These are phyloP conservation scores for Tuber melanosporum DNA, from an alignment of 495 filamentous ascomycete species.

Conservation along the genomic window DNA sequence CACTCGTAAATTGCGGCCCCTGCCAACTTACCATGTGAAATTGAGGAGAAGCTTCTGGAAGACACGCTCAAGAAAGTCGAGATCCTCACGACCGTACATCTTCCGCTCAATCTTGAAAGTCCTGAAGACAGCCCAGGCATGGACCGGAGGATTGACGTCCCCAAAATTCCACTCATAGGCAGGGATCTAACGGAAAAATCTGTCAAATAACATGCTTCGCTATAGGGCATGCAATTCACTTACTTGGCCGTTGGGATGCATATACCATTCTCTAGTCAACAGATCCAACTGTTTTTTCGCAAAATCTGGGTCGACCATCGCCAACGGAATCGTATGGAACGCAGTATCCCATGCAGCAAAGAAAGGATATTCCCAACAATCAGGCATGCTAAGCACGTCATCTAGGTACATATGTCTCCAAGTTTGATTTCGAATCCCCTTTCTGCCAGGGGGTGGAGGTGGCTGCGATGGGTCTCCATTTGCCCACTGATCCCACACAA, in stretches of 20 bases:
- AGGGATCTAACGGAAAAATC: slow-evolving; percentile 5
- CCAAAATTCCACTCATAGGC: slow-evolving; percentile 98
- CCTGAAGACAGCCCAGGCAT: slow-evolving; percentile 91
- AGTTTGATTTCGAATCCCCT: slow-evolving; percentile 72
- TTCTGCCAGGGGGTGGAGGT: slow-evolving; percentile 73
- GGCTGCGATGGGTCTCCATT: slow-evolving; percentile 68
- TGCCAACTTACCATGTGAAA: slow-evolving; percentile 97
- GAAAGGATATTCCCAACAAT: slow-evolving; percentile 98
- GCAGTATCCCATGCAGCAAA: slow-evolving; percentile 97
- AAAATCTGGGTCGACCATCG: slow-evolving; percentile 96
- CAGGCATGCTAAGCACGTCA: slow-evolving; percentile 93
- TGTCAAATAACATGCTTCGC: neutral
- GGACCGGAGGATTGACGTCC: slow-evolving; percentile 93
- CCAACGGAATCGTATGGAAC: slow-evolving; percentile 90
- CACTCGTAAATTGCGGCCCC: slow-evolving; percentile 48
- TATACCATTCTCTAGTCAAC: slow-evolving; percentile 96
- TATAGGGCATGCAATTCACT: slow-evolving; percentile 47
- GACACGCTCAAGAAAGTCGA: slow-evolving; percentile 91
- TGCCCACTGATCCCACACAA: slow-evolving; percentile 95
- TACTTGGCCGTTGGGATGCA: slow-evolving; percentile 95
- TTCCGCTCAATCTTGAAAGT: slow-evolving; percentile 98
- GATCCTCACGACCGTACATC: slow-evolving; percentile 86
- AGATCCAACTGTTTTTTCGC: slow-evolving; percentile 96
- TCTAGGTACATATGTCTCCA: slow-evolving; percentile 94
- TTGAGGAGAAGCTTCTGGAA: slow-evolving; percentile 94